Percentiles rank a stretch among this genome's conserved stretches.
Evolutionary conservation across 2,329 filamentous ascomycete species (phyloP).

Genomic region (Hymenoscyphus salicellus): DNA sequence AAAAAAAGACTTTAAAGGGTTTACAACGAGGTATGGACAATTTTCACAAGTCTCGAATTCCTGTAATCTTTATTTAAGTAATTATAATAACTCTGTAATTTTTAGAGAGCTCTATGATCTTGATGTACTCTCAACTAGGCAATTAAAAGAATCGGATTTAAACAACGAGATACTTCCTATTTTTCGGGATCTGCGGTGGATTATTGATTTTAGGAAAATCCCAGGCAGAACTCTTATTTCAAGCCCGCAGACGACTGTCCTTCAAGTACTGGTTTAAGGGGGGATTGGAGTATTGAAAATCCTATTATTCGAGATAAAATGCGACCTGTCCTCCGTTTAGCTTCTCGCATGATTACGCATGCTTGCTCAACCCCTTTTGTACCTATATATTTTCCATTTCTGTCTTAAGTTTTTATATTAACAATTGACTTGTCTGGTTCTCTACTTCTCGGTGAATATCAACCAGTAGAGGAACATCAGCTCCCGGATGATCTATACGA

Average conservation of each 20-base stretch:
- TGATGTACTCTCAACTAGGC: neutral
- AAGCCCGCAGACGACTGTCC: neutral
- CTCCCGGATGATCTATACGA: too few species aligned
- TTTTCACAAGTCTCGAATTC: neutral
- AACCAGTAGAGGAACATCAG: too few species aligned
- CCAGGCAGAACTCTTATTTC: neutral
- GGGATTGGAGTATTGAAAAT: neutral
- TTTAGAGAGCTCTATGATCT: neutral
- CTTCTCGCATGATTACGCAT: constrained; percentile 1
- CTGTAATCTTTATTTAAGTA: neutral
- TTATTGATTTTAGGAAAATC: neutral
- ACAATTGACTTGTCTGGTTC: neutral
- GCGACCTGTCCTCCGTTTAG: neutral
- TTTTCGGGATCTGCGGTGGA: neutral
- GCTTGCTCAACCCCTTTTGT: neutral
- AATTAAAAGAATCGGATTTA: neutral
- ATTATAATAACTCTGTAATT: neutral
- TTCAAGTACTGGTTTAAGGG: neutral
- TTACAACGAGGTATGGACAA: neutral
- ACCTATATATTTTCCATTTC: neutral
- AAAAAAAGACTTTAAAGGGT: neutral
- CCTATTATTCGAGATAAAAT: neutral
- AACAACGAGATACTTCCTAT: neutral
- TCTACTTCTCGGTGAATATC: too few species aligned
- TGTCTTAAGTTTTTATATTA: neutral